A percentile compares a stretch with the other conserved stretches of the same genome.
Conservation (phyloP, 2,329 filamentous ascomycete species). For the Ophiocordyceps sinensis region DNA sequence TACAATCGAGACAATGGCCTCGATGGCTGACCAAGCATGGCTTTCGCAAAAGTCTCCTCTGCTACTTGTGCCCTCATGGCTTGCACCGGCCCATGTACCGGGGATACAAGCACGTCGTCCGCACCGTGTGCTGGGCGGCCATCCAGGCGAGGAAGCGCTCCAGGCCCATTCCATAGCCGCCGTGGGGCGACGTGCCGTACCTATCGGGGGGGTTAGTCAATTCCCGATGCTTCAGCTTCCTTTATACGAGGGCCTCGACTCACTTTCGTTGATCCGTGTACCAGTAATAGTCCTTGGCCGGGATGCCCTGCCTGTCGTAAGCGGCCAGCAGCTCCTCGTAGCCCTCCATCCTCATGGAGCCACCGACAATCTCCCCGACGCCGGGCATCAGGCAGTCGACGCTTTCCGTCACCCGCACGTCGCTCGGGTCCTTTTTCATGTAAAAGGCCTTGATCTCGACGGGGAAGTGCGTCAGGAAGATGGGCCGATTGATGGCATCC, state of each 20-base stretch:
- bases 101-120: slow-evolving; percentile 58
- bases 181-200: slow-evolving; percentile 82
- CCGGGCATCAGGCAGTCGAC: slow-evolving; percentile 81
- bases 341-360: slow-evolving; percentile 89
- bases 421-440: slow-evolving; percentile 78
- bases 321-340: slow-evolving; percentile 81
- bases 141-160: slow-evolving; percentile 42
- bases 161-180: slow-evolving; percentile 74
- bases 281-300: slow-evolving; percentile 86
- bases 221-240: no score
- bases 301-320: slow-evolving; percentile 76
- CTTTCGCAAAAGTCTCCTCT: neutral
- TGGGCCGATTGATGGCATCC: slow-evolving; percentile 86
- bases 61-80: slow-evolving; percentile 30
- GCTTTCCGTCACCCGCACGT: slow-evolving; percentile 77
- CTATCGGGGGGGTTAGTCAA: slow-evolving; percentile 3
- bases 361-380: slow-evolving; percentile 93
- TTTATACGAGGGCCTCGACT: neutral
- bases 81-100: slow-evolving; percentile 70
- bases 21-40: neutral
- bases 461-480: slow-evolving; percentile 95
- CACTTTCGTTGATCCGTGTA: slow-evolving; percentile 90
- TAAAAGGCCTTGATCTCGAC: slow-evolving; percentile 98
- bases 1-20: no score
- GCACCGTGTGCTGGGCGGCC: slow-evolving; percentile 46